phyloP scores from a whole-genome alignment of 108 stramenopile species.

The Stephanodiscus minutulus region DNA sequence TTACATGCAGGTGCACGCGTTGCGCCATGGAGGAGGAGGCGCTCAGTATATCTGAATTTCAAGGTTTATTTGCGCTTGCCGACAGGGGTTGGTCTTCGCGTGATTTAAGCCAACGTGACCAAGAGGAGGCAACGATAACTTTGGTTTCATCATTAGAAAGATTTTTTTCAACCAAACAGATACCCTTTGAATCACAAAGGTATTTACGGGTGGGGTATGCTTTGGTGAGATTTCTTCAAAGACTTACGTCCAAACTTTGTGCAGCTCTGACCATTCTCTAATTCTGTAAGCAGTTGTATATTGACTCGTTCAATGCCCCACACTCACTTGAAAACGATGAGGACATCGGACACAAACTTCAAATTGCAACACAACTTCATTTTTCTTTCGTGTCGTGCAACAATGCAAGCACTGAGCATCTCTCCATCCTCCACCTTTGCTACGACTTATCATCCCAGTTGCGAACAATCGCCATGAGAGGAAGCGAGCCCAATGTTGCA shows the following conservation, averaged over 20 bases:
- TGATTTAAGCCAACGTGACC: neutral
- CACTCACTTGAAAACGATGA: conserved; percentile 16
- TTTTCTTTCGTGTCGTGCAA: conserved; percentile 61
- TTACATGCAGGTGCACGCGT: conserved; percentile 62
- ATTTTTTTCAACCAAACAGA: conserved; percentile 13
- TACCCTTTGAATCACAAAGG: conserved; percentile 50
- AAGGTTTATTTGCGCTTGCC: conserved; percentile 6
- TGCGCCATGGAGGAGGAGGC: conserved; percentile 52
- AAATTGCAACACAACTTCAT: conserved; percentile 63
- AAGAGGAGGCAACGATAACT: neutral
- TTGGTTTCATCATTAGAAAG: conserved; percentile 32
- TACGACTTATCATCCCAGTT: conserved; percentile 56
- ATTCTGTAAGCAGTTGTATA: conserved; percentile 35
- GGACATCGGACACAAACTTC: conserved; percentile 30
- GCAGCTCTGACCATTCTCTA: too few species aligned
- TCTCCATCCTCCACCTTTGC: conserved; percentile 72
- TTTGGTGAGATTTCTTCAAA: neutral
- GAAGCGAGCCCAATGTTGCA: conserved; percentile 13
- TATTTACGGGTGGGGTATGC: conserved; percentile 54
- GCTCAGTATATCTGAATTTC: neutral
- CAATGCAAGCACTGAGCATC: conserved; percentile 81
- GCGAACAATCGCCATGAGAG: conserved; percentile 22
- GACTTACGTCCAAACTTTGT: too few species aligned
- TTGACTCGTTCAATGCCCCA: conserved; percentile 63
- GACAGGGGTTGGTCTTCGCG: conserved; percentile 14